Base-by-base conservation (phyloP, 345 rosid species). In the Excoecaria cochinchinensis region DNA sequence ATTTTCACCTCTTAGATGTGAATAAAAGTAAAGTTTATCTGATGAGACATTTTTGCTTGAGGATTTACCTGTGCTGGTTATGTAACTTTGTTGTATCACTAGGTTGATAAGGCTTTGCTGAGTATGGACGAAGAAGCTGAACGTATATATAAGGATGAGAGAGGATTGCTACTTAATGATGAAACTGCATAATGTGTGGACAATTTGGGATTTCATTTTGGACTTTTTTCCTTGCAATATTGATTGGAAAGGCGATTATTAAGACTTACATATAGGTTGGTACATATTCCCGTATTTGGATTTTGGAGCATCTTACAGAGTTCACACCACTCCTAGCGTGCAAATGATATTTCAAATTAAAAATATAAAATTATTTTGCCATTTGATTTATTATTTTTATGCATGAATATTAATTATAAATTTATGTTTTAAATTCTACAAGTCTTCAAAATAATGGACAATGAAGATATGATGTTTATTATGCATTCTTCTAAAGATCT, bases 141-240 rank as follows among this genome's bases (percentile, higher is more conserved):
- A 79, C 91, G 89, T 51, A 91, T 90, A 71, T 95, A 87, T 81
- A 95, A 93, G 85, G 97, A 93, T 55, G 98, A 93, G 84, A 86
- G 76, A 38, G 89, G 87, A 51, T 74, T 86, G 64, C 92, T 95
- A 81, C 90, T 95, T 39, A 92, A 91, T 64, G 99, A 95, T 76
- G 99, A 93, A 80, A 97, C 98, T 72, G 98, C 98, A 63, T 90
- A 48, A 91, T 95, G 98, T 95, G 99, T 48, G 99, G 99, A 74
- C 99, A 95, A 80, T 89, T 95, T 69, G 99, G 97, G 73, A 77
- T 95, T 74, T 88, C 96, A 8, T 95, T 95, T 80, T 91, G 97
- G 98, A 85, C 90, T 75, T 95, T 95, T 75, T 93, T 93, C 74
- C 75, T 91, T 15, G 89, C 99, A 44, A 95, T 98, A 47, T 76